Conservation (phyloP, 2,329 filamentous ascomycete species). For the Pseudodiploospora longispora region DNA sequence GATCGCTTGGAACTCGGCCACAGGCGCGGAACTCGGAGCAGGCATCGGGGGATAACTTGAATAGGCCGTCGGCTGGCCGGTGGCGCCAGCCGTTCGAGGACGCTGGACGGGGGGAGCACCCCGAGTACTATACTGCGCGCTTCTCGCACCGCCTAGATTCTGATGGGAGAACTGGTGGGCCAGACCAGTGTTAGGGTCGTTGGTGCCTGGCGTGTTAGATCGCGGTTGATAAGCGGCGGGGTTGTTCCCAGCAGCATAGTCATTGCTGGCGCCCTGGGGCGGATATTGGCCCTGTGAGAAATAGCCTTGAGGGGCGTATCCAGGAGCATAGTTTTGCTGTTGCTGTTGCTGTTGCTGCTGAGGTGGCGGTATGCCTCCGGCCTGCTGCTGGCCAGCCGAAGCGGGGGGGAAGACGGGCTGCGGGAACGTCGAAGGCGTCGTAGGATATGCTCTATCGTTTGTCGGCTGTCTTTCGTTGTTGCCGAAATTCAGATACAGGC, state of each 20-base stretch:
- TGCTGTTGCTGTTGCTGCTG: conserved; percentile 32
- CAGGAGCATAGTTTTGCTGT: conserved; percentile 39
- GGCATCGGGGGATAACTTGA: conserved; percentile 64
- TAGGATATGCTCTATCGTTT: conserved; percentile 66
- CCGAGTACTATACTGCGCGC: conserved; percentile 61
- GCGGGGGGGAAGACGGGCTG: conserved; percentile 63
- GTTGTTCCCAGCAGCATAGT: conserved; percentile 43
- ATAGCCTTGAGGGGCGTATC: conserved; percentile 42
- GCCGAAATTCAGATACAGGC: conserved; percentile 58
- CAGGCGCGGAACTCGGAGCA: conserved; percentile 47
- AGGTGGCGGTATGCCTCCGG: conserved; percentile 26
- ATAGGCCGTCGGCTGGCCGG: conserved; percentile 54
- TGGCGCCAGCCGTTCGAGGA: conserved; percentile 73
- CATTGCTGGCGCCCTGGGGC: conserved; percentile 31
- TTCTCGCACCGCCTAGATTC: conserved; percentile 70
- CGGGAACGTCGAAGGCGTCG: conserved; percentile 91
- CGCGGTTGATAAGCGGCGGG: conserved; percentile 38
- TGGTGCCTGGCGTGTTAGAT: conserved; percentile 53
- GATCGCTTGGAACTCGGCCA: conserved; percentile 66
- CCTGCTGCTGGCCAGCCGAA: conserved; percentile 26
- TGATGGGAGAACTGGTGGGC: conserved; percentile 97
- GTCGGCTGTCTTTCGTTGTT: conserved; percentile 56
- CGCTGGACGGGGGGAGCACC: conserved; percentile 63
- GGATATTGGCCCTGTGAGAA: conserved; percentile 51
- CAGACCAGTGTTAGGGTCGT: conserved; percentile 82